Base-by-base conservation (phyloP, 2,329 filamentous ascomycete species). In the Xylariaceae sp. region DNA sequence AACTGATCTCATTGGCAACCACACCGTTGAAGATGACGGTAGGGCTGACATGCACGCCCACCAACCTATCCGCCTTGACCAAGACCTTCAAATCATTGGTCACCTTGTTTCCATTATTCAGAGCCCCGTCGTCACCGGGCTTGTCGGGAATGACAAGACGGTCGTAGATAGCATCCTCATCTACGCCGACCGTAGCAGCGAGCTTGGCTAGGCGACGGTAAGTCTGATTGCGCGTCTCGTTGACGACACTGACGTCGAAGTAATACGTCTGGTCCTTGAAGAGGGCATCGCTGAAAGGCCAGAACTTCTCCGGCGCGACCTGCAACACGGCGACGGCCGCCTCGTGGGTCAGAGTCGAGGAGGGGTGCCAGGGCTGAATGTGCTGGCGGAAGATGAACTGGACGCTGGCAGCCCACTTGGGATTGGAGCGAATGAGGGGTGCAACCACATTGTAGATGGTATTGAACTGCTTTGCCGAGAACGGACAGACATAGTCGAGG, bases 321-420 rank as follows among this genome's bases (percentile, higher is more conserved):
- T 82, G 83, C 66, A 93, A 81, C 1, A 97, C 90, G 2, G 92
- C 93, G 37, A 91, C 82, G 2, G 80, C 92, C 37, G 92, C 89
- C 81, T 97, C 93, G 77, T 93, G 90, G 58, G 84, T 80, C 9
- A 92, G 81, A 5, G 88, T 92, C 47, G 86, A 92, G 17, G 88
- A 91, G 1, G 93, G 93, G 76, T 97, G 92, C 93, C 93, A 96
- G 11, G 92, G 91, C 77, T 96, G 92, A 69, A 97, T 85, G 73
- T 96, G 92, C 73, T 93, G 92, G 53, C 92, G 88, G 80, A 97
- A 90, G 70, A 97, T 83, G 67, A 96, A 80, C 67, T 89, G 82
- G 2, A 96, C 77, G 62, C 80, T 81, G 61, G 78, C 66, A 11
- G 78, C 73, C 72, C 78, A 80, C 23, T 76, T 67, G 64, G 88